Base-by-base conservation (phyloP, 495 filamentous ascomycete species). In the Penicillium waksmanii region DNA sequence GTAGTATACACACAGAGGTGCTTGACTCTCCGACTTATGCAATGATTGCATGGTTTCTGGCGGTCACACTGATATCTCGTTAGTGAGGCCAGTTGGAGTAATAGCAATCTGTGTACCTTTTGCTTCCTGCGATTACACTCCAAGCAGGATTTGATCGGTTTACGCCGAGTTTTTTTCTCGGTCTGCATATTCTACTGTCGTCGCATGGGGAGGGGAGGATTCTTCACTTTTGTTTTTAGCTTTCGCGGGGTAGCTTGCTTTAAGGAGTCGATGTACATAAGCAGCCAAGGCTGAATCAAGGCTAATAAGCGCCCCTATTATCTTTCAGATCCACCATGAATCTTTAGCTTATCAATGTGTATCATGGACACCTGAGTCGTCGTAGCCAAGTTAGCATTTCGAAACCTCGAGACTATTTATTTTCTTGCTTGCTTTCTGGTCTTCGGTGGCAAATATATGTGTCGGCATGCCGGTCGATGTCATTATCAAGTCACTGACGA, bases 111-210 rank as follows among this genome's bases (percentile, higher is more conserved):
- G 21, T 13, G 21, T 48, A 48, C 46, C 46, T 27, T 48, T 27
- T 48, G 46, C 21, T 48, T 48, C n/a, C 46, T 48, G 46, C 46
- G 46, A 27, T 48, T 23, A 27, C 46, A 48, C 46, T 48, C 46
- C 18, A 48, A n/a, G 46, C 46, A 48, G 19, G 46, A 48, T 27
- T 44, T 48, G 15, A 48, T 48, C 12, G 19, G 46, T 27, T 48
- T 48, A 27, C 46, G 46, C 13, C 46, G 46, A 27, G 46, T 48
- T n/a, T n/a, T 48, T 19, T 48, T 48, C 46, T 48, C 18, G 2
- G 23, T 48, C 19, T 23, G 19, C 19, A 48, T 48, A 48, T 48
- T 48, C 46, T 25, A 48, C 13, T 25, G 10, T 10, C 3, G 23
- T 5, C 21, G 9, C 19, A 11, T 48, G 8, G 1, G 21, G 19